A percentile compares a stretch with the other conserved stretches of the same genome.
Evolutionary conservation across 129 eudicot genomes (phyloP).

Genomic region (Gnaphalium uliginosum): DNA sequence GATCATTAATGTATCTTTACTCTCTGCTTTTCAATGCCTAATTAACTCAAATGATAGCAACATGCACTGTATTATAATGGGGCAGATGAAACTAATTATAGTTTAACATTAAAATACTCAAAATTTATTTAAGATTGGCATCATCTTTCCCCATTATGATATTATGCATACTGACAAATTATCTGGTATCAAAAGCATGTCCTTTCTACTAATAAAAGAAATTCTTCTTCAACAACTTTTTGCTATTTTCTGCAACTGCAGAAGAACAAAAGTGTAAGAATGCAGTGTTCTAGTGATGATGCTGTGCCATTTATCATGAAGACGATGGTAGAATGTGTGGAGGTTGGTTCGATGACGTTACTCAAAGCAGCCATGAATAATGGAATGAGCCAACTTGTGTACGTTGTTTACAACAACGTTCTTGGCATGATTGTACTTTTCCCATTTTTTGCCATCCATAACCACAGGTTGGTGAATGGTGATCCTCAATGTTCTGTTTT

Average conservation of each 20-base stretch:
- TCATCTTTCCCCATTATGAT: neutral
- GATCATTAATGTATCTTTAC: neutral
- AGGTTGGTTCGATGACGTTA: neutral
- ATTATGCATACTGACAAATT: neutral
- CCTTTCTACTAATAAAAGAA: neutral
- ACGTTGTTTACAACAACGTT: neutral
- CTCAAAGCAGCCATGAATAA: constrained; percentile 2
- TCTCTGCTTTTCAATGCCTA: neutral
- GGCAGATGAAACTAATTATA: neutral
- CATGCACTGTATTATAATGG: neutral
- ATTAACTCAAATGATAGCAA: neutral
- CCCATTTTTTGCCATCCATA: neutral
- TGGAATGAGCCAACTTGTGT: constrained; percentile 8
- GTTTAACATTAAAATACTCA: neutral
- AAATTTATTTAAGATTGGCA: neutral
- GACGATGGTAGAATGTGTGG: constrained; percentile 7
- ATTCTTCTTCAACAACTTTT: neutral
- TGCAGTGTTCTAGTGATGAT: neutral
- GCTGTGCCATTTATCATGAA: neutral
- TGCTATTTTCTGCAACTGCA: neutral
- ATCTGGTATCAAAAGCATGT: neutral
- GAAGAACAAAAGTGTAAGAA: neutral
- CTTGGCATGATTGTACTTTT: neutral
- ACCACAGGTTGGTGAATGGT: neutral
- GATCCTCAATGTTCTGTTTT: neutral